A percentile compares a stretch with the other conserved stretches of the same genome.
Evolutionary conservation across 257 asterid species (phyloP).

Genomic region (Osmanthus fragrans): DNA sequence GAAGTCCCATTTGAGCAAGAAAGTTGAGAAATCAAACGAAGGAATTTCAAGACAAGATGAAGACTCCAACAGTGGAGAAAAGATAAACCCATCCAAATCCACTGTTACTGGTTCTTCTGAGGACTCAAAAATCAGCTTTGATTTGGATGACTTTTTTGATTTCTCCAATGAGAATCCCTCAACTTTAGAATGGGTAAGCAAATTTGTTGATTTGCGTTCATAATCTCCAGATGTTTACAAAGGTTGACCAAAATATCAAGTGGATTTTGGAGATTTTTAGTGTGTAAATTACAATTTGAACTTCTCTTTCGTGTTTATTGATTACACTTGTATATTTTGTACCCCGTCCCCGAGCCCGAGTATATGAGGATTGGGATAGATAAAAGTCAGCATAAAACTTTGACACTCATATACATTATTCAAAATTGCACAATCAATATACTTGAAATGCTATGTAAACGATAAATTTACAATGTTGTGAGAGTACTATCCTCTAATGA

Average conservation of each 20-base stretch:
- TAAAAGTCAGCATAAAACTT: too few species aligned
- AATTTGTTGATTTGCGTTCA: slow-evolving; percentile 31
- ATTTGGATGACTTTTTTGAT: slow-evolving; percentile 56
- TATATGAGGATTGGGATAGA: too few species aligned
- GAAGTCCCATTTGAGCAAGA: slow-evolving; percentile 45
- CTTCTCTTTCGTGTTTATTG: not conserved
- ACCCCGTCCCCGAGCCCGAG: too few species aligned
- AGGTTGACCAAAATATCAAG: not conserved
- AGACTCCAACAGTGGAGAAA: slow-evolving; percentile 30
- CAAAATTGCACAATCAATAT: too few species aligned
- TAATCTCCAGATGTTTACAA: not conserved
- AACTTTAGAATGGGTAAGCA: slow-evolving; percentile 54
- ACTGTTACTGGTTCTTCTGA: slow-evolving; percentile 18
- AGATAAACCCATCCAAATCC: slow-evolving; percentile 4
- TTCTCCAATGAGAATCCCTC: slow-evolving; percentile 63
- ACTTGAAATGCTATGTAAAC: too few species aligned
- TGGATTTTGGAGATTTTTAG: too few species aligned
- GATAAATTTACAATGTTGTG: too few species aligned
- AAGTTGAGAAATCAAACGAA: slow-evolving; percentile 29
- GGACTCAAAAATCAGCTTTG: slow-evolving; percentile 24
- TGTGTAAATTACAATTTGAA: not conserved
- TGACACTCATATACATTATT: too few species aligned
- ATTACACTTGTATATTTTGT: too few species aligned
- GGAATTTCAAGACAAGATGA: slow-evolving; percentile 26
- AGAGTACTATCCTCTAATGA: too few species aligned